Evolutionary conservation across 2,329 filamentous ascomycete species (phyloP), one percentile per base, ranked within the genome.

Genomic region (Alternaria viburni): DNA sequence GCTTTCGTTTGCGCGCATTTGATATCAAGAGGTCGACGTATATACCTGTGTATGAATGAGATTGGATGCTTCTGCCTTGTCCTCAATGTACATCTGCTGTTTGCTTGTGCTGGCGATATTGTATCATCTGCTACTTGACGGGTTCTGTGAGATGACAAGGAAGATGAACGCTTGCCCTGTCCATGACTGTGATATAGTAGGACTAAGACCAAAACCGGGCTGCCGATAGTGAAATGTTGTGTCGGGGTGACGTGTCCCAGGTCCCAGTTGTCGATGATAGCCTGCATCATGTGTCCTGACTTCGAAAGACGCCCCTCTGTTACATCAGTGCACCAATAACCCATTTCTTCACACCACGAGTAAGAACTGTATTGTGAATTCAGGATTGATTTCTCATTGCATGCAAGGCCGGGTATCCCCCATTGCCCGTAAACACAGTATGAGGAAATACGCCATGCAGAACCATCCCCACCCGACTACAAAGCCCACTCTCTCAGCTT

Each of bases 311-410:
- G 19, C n/a, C 9, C 6, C 15, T 19, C 49, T n/a, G 28, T 36
- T 9, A 32, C 13, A 52, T 25, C 13, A 36, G 30, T 52, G 19
- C 19, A 52, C n/a, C 49, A 19, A 52, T 36, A 19, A 13, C 4
- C 19, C 30, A 23, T 23, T 6, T 30, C 19, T 36, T 5, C n/a
- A 23, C 21, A 15, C 11, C 5, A 36, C 19, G 17, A 3, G 4
- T 17, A 1, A 32, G 6, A 30, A 17, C 41, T 6, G n/a, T 28
- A 23, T 51, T 58, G 59, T 70, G 66, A 67, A 69, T 66, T 71
- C 69, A 70, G 69, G 64, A 68, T 74, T 65, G 69, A 68, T 69
- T 70, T 74, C 72, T 68, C 57, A 43, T 54, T 61, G 63, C 68
- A 69, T 70, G 49, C 68, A 64, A 63, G 69, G 64, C 67, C 70